phyloP scores from a whole-genome alignment of 345 rosid genomes.

The Eucalyptus melliodora region DNA sequence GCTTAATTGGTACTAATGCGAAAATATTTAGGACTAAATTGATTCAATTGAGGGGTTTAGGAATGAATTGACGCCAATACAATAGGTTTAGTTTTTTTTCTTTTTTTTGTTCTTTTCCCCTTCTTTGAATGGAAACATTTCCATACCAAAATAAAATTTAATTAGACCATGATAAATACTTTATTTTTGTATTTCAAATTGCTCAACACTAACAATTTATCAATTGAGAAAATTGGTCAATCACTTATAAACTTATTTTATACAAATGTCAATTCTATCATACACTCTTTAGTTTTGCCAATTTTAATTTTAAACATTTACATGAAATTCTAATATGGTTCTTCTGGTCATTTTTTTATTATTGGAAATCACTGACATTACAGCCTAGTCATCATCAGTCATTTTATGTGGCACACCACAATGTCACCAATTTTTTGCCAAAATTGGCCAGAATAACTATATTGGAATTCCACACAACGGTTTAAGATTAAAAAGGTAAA shows the following conservation, averaged over 20 bases:
- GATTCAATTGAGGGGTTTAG: not conserved
- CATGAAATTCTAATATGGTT: not conserved
- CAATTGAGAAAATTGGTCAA: not conserved
- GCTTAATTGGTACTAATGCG: not conserved
- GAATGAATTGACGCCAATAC: not conserved
- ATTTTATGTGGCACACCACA: fast-evolving
- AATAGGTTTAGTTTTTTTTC: too few species aligned
- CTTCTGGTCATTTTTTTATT: not conserved
- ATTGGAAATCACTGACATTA: not conserved
- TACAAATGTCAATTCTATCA: not conserved
- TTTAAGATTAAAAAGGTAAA: not conserved
- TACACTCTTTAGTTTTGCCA: not conserved
- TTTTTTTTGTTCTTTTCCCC: not conserved
- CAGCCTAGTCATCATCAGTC: fast-evolving
- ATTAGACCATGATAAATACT: not conserved
- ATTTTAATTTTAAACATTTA: not conserved
- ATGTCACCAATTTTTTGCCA: not conserved
- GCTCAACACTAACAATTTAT: not conserved
- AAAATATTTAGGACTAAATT: too few species aligned
- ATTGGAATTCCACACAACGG: not conserved
- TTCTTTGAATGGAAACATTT: not conserved
- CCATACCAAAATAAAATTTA: not conserved
- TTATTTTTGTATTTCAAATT: not conserved
- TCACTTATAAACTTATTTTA: not conserved
- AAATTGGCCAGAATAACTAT: not conserved